Evolutionary conservation across 1,284 basidiomycete species (phyloP).

Genomic region (Neonothopanus nambi): DNA sequence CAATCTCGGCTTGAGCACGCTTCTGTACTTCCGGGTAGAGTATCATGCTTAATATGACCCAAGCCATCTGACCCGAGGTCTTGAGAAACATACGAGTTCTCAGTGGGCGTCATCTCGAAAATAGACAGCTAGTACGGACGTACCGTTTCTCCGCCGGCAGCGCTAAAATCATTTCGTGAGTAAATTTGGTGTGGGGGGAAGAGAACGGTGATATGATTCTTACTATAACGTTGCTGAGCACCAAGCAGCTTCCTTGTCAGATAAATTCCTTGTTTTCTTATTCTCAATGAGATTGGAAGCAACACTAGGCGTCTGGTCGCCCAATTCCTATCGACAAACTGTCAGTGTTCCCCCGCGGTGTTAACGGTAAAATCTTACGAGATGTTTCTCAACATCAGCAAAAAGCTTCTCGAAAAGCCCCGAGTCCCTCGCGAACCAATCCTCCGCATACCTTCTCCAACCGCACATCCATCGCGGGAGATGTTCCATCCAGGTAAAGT

Average conservation of each 20-base stretch:
- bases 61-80: constrained; percentile 16
- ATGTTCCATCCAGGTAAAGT: constrained; percentile 25
- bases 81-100: not conserved
- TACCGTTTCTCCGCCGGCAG: constrained; percentile 18
- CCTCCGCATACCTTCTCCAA: constrained; percentile 19
- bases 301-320: constrained; percentile 1
- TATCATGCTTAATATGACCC: constrained; percentile 20
- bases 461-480: constrained; percentile 19
- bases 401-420: constrained; percentile 14
- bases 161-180: no score
- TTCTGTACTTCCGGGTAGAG: constrained; percentile 19
- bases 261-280: not conserved
- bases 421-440: constrained; percentile 11
- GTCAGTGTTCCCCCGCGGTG: not conserved
- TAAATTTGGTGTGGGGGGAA: not conserved
- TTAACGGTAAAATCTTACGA: constrained; percentile 1
- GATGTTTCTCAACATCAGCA: constrained; percentile 1
- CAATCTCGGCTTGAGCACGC: constrained; percentile 24
- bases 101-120: not conserved
- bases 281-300: constrained; percentile 1
- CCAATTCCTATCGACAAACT: not conserved
- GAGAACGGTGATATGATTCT: not conserved
- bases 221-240: constrained; percentile 13
- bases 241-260: constrained; percentile 12
- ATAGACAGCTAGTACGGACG: not conserved